These are phyloP conservation scores for Tilletia caries DNA, from an alignment of 1,284 basidiomycete genomes.

Conservation along the genomic window DNA sequence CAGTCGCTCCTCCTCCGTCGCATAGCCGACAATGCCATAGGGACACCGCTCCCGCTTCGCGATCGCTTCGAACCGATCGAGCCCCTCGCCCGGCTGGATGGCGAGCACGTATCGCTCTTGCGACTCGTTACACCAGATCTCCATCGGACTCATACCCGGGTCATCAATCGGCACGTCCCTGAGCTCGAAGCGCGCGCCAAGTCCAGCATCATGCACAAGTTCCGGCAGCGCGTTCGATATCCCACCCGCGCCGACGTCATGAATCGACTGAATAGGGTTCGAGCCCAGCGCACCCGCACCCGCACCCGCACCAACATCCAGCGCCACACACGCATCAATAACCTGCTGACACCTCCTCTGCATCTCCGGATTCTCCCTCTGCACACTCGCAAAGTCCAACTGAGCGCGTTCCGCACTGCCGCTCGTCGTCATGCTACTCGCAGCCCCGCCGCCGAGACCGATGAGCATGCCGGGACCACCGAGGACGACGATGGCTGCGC, in stretches of 20 bases:
- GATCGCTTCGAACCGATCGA: slow-evolving; percentile 67
- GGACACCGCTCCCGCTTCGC: slow-evolving; percentile 88
- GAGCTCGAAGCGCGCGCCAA: slow-evolving; percentile 92
- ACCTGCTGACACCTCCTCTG: slow-evolving; percentile 94
- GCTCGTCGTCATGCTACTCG: slow-evolving; percentile 80
- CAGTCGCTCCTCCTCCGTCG: slow-evolving; percentile 71
- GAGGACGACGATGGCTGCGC: slow-evolving; percentile 70
- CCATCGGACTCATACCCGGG: slow-evolving; percentile 93
- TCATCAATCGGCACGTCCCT: slow-evolving; percentile 89
- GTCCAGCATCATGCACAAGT: slow-evolving; percentile 86
- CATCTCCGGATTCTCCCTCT: slow-evolving; percentile 98
- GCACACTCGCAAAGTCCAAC: slow-evolving; percentile 94
- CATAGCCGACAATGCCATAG: slow-evolving; percentile 82
- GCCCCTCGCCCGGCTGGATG: slow-evolving; percentile 34
- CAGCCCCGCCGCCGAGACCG: slow-evolving; percentile 92
- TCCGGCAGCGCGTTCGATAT: slow-evolving; percentile 95
- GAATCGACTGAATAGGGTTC: slow-evolving; percentile 87
- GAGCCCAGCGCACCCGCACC: too few relatives aligned
- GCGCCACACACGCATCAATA: slow-evolving; percentile 67
- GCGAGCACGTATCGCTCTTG: slow-evolving; percentile 96
- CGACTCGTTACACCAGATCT: slow-evolving; percentile 99
- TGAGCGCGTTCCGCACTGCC: slow-evolving; percentile 69
- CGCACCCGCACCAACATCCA: slow-evolving; percentile 30
- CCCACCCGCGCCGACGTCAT: slow-evolving; percentile 96
- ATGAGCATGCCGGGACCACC: slow-evolving; percentile 96